Percentiles rank a stretch among this genome's conserved stretches.
Conservation (phyloP, 202 grass and related monocot genomes). For the Digitaria exilis region DNA sequence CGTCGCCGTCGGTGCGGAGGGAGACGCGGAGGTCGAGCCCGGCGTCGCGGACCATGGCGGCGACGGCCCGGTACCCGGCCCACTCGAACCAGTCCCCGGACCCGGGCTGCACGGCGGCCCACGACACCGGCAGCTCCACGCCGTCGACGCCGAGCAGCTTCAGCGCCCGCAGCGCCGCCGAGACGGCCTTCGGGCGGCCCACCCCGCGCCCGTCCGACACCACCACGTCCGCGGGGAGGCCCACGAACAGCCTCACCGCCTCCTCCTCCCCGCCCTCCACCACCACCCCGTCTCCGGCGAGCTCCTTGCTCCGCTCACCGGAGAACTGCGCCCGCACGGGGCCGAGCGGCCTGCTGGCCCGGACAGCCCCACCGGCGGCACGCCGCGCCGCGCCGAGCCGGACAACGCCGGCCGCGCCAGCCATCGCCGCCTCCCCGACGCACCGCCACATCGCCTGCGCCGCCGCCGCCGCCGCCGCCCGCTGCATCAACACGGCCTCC, state of each 20-base stretch:
- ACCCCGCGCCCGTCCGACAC: slow-evolving; percentile 39
- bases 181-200: slow-evolving; percentile 54
- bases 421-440: background rate
- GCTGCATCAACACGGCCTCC: slow-evolving; percentile 35
- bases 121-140: slow-evolving; percentile 81
- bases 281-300: too few relatives aligned
- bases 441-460: background rate
- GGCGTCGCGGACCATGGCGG: slow-evolving; percentile 67
- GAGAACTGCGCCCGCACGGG: slow-evolving; percentile 27
- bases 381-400: background rate
- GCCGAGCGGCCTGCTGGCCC: background rate
- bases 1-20: slow-evolving; percentile 55
- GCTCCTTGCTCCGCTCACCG: background rate
- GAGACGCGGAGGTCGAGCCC: slow-evolving; percentile 71
- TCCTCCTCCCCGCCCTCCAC: background rate
- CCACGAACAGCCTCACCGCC: slow-evolving; percentile 63
- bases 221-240: slow-evolving; percentile 69
- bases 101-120: slow-evolving; percentile 61
- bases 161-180: slow-evolving; percentile 63
- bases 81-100: slow-evolving; percentile 54
- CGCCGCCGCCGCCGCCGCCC: background rate
- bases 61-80: slow-evolving; percentile 58
- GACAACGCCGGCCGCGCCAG: background rate
- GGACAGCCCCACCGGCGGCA: background rate
- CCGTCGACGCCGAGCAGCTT: slow-evolving; percentile 69